phyloP scores from a whole-genome alignment of 2,329 filamentous ascomycete species.

The Helicocarpus griseus region DNA sequence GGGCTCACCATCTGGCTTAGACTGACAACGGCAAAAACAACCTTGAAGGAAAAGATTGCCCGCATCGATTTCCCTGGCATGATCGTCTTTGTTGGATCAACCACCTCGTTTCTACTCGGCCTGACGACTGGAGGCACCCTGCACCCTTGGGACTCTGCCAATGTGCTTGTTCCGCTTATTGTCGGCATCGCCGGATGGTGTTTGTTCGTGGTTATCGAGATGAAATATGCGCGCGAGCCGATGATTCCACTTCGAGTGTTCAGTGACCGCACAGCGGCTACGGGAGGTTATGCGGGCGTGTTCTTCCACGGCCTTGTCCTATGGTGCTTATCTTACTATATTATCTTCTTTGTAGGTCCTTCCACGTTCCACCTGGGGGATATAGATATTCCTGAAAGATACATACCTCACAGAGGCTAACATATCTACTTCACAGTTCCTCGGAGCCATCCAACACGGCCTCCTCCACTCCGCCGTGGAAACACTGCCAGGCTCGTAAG shows the following conservation, averaged over 20 bases:
- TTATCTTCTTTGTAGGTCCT: slow-evolving; percentile 2
- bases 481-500: slow-evolving; percentile 2
- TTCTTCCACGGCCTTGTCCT: slow-evolving; percentile 3
- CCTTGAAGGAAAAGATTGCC: slow-evolving; percentile 37
- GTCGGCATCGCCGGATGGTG: slow-evolving; percentile 19
- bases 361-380: no score
- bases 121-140: slow-evolving; percentile 23
- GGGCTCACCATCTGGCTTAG: slow-evolving; percentile 34
- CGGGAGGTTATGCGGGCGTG: not conserved
- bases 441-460: slow-evolving; percentile 2
- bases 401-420: no score
- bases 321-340: slow-evolving; percentile 2
- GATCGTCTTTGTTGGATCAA: slow-evolving; percentile 19
- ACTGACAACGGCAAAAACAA: slow-evolving; percentile 37
- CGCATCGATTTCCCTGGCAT: slow-evolving; percentile 24
- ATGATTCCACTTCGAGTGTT: slow-evolving; percentile 4
- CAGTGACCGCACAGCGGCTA: not conserved
- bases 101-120: slow-evolving; percentile 22
- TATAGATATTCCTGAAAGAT: no score
- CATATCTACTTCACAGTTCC: not conserved
- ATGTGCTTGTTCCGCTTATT: slow-evolving; percentile 20
- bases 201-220: slow-evolving; percentile 12
- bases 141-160: slow-evolving; percentile 23
- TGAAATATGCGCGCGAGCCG: not conserved
- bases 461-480: slow-evolving; percentile 3